A percentile compares a stretch with the other conserved stretches of the same genome.
Evolutionary conservation across 2,329 filamentous ascomycete species (phyloP).

Genomic region (Hymenoscyphus scutula): DNA sequence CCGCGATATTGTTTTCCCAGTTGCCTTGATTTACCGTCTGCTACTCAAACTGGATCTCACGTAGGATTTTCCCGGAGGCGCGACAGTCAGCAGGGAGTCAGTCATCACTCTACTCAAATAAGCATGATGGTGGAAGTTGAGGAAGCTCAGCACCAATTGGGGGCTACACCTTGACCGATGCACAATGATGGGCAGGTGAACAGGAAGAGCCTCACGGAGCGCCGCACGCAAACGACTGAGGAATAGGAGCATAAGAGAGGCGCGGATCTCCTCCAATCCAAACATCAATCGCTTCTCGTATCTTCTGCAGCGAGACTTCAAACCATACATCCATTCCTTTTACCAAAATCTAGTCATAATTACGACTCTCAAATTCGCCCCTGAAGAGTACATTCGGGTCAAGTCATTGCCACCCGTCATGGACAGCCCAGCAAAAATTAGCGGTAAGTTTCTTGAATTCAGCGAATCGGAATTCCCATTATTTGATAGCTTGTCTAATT

Average conservation of each 20-base stretch:
- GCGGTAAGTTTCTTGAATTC: background rate
- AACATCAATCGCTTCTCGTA: background rate
- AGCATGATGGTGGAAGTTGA: background rate
- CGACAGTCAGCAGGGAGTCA: background rate
- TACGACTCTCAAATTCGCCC: background rate
- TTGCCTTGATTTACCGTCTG: background rate
- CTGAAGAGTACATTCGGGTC: background rate
- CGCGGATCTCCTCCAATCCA: background rate
- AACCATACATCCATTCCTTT: too few species aligned
- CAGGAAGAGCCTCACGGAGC: slow-evolving; percentile 9
- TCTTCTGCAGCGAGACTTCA: background rate
- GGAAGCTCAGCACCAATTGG: slow-evolving; percentile 6
- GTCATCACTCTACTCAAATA: background rate
- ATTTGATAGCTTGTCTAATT: background rate
- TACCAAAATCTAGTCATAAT: background rate
- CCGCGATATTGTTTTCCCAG: background rate
- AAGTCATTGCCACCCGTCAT: background rate
- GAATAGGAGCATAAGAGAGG: background rate
- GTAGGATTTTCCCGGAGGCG: background rate
- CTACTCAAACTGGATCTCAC: background rate
- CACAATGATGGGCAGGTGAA: background rate
- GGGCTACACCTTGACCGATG: background rate
- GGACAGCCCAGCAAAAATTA: background rate
- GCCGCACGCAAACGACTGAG: background rate
- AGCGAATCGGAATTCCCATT: background rate